Conservation (phyloP, 1,139 yeast species). For the Blastobotrys arbuscula region DNA sequence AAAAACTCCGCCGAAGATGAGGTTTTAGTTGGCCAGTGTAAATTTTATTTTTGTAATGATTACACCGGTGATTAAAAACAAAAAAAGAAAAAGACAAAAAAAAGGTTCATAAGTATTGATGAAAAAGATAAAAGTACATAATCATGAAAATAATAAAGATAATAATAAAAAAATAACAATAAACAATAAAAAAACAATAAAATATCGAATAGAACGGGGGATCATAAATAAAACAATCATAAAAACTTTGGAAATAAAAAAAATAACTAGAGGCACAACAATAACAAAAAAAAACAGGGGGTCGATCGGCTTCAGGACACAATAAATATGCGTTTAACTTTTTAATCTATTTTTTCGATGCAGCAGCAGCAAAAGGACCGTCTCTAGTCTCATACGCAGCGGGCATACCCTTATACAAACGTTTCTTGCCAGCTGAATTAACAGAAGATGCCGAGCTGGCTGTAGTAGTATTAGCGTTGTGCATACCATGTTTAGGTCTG, state of each 20-base stretch:
- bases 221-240: neutral
- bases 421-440: neutral
- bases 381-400: constrained; percentile 16
- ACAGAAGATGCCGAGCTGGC: constrained; percentile 2
- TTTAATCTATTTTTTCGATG: neutral
- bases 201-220: neutral
- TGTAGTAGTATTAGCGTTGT: neutral
- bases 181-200: neutral
- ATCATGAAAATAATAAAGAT: neutral
- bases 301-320: too few species aligned
- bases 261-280: neutral
- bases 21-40: neutral
- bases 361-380: constrained; percentile 12
- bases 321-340: neutral
- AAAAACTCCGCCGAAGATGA: too few species aligned
- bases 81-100: neutral
- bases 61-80: neutral
- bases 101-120: neutral
- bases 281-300: neutral
- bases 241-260: neutral
- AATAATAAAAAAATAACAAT: neutral
- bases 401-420: constrained; percentile 10
- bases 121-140: neutral
- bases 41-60: neutral
- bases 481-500: neutral